Percentiles rank a stretch among this genome's conserved stretches.
phyloP scores from a whole-genome alignment of 192 early-diverging fungal genomes.

The Coemansia sp. region DNA sequence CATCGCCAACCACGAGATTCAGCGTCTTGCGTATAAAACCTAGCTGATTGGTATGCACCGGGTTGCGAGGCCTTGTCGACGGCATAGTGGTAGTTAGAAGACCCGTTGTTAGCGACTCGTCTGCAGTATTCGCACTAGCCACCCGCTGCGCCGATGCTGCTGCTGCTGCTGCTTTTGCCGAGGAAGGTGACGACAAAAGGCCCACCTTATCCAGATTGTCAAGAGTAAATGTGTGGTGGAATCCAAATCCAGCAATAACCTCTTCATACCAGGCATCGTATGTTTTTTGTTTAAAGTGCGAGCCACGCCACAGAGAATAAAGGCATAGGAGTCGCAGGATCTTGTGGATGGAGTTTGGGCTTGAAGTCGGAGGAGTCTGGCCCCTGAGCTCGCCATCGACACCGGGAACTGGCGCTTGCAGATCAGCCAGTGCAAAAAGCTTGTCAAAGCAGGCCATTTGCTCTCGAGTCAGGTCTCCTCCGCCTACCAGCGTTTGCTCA shows the following conservation, averaged over 20 bases:
- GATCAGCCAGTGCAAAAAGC: slow-evolving; percentile 84
- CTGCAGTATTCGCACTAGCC: not conserved
- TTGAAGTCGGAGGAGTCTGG: slow-evolving; percentile 14
- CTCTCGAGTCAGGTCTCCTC: slow-evolving; percentile 22
- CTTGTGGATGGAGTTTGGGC: slow-evolving; percentile 52
- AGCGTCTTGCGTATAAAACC: slow-evolving; percentile 67
- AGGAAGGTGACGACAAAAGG: slow-evolving; percentile 58
- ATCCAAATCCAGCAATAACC: slow-evolving; percentile 89
- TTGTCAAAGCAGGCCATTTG: slow-evolving; percentile 64
- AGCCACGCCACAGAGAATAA: slow-evolving; percentile 78
- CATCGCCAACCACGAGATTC: slow-evolving; percentile 82
- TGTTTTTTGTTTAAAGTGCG: slow-evolving; percentile 74
- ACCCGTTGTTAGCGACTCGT: slow-evolving; percentile 1
- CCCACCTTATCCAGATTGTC: slow-evolving; percentile 72
- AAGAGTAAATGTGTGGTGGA: slow-evolving; percentile 84
- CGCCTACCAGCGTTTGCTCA: slow-evolving; percentile 68
- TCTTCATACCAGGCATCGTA: slow-evolving; percentile 84
- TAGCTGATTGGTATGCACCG: slow-evolving; percentile 32
- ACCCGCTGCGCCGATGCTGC: slow-evolving; percentile 18
- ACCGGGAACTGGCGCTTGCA: slow-evolving; percentile 63
- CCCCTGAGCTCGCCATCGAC: slow-evolving; percentile 20
- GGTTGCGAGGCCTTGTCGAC: slow-evolving; percentile 26
- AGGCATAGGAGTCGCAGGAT: slow-evolving; percentile 83
- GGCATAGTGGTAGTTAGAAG: slow-evolving; percentile 23
- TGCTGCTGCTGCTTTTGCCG: slow-evolving; percentile 49